Conservation (phyloP, 1,139 yeast genomes). For the Pichia sp. region DNA sequence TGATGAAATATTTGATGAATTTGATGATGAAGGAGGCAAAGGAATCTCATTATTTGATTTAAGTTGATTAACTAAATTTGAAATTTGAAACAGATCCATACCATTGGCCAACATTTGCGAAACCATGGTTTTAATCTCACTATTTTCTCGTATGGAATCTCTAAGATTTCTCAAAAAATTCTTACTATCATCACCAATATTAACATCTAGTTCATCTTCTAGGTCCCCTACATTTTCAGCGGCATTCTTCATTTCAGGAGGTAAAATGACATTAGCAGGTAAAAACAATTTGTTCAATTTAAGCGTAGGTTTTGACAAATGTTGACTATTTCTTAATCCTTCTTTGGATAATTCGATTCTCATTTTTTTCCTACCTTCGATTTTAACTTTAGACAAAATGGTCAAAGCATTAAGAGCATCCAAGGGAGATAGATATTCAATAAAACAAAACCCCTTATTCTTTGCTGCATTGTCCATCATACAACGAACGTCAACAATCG, state of each 20-base stretch:
- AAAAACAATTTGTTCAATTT: constrained; percentile 38
- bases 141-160: constrained; percentile 22
- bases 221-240: constrained; percentile 11
- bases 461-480: constrained; percentile 58
- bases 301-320: constrained; percentile 37
- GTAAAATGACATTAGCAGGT: constrained; percentile 51
- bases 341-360: constrained; percentile 59
- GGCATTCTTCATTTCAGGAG: constrained; percentile 39
- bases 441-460: constrained; percentile 59
- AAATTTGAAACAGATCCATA: constrained; percentile 28
- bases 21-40: background rate
- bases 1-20: background rate
- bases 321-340: constrained; percentile 40
- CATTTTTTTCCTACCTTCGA: constrained; percentile 39
- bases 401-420: constrained; percentile 47
- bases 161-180: constrained; percentile 11
- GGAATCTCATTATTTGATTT: constrained; percentile 4
- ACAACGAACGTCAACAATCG: constrained; percentile 54
- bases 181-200: constrained; percentile 9
- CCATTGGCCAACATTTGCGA: constrained; percentile 30
- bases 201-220: constrained; percentile 1
- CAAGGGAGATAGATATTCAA: constrained; percentile 46
- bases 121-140: constrained; percentile 28
- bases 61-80: constrained; percentile 25
- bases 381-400: constrained; percentile 38